phyloP scores from a whole-genome alignment of 495 filamentous ascomycete species.

The Trichocladium antarcticum region DNA sequence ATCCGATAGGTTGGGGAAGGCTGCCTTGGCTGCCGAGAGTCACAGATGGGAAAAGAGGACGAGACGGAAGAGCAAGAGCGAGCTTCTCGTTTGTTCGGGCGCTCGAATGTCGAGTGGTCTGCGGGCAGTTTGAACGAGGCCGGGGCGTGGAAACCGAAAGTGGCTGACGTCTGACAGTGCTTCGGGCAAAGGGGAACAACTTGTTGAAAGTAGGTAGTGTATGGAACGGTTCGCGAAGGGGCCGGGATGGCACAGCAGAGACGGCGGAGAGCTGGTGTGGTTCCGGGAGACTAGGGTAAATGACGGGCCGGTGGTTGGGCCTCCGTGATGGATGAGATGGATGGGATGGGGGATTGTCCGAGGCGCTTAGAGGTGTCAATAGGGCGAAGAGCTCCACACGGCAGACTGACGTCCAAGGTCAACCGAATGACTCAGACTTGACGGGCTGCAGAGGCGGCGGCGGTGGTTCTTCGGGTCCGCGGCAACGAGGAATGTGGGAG shows the following conservation, averaged over 20 bases:
- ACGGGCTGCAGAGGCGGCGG: constrained; percentile 11
- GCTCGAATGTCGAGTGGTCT: not conserved
- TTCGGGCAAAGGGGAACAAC: not conserved
- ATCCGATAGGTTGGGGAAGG: constrained; percentile 26
- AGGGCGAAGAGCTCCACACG: constrained; percentile 16
- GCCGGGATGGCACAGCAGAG: not conserved
- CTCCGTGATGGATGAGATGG: not conserved
- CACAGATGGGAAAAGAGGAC: not conserved
- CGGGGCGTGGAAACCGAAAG: not conserved
- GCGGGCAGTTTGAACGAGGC: not conserved
- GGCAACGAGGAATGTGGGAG: not conserved
- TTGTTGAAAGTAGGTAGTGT: constrained; percentile 10
- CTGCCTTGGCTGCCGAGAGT: constrained; percentile 9
- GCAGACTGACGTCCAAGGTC: constrained; percentile 30
- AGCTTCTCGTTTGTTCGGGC: too few species aligned
- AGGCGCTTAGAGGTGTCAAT: constrained; percentile 4
- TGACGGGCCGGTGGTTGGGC: not conserved
- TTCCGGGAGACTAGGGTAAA: constrained; percentile 9
- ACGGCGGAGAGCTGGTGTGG: constrained; percentile 5
- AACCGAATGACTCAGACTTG: constrained; percentile 33
- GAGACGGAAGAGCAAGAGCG: too few species aligned
- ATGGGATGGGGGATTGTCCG: constrained; percentile 8
- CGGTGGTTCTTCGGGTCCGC: not conserved
- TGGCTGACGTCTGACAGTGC: not conserved
- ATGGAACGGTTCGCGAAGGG: not conserved